Evolutionary conservation across 139 green algal species (phyloP).

Genomic region (Chlorella sp.): DNA sequence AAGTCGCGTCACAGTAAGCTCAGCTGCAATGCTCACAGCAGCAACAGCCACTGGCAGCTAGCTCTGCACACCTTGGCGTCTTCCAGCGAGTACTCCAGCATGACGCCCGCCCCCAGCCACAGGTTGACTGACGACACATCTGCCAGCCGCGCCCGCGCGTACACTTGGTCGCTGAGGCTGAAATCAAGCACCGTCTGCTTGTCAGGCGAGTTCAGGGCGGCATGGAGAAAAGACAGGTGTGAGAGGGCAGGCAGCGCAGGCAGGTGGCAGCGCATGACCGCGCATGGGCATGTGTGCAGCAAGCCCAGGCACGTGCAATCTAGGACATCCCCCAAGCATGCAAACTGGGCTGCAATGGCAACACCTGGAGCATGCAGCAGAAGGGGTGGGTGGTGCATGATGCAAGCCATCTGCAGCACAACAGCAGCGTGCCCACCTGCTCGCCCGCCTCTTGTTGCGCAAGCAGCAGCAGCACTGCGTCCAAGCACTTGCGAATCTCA

Average conservation of each 20-base stretch:
- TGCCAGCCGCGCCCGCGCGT: conserved; percentile 64
- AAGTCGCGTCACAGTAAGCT: no score
- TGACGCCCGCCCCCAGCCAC: conserved; percentile 88
- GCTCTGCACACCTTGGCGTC: conserved; percentile 52
- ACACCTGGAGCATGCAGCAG: neutral
- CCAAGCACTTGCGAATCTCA: conserved; percentile 65
- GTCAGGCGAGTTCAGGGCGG: neutral
- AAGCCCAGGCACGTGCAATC: no score
- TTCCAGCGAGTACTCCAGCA: conserved; percentile 82
- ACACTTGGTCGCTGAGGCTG: conserved; percentile 73
- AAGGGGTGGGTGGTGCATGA: neutral
- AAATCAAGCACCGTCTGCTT: conserved; percentile 66
- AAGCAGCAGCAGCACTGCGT: conserved; percentile 56
- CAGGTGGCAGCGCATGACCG: no score
- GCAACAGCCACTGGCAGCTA: no score
- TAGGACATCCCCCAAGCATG: no score
- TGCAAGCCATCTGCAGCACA: neutral
- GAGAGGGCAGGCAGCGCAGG: neutral
- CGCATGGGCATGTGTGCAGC: no score
- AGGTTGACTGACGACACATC: conserved; percentile 64
- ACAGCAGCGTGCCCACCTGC: conserved; percentile 9
- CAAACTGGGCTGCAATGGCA: no score
- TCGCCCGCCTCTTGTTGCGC: conserved; percentile 41
- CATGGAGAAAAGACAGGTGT: neutral
- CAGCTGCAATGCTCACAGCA: no score